Percentiles rank a stretch among this genome's conserved stretches.
These are phyloP conservation scores for Ophiosphaerella herpotricha DNA, from an alignment of 2,329 filamentous ascomycete genomes.

Conservation along the genomic window DNA sequence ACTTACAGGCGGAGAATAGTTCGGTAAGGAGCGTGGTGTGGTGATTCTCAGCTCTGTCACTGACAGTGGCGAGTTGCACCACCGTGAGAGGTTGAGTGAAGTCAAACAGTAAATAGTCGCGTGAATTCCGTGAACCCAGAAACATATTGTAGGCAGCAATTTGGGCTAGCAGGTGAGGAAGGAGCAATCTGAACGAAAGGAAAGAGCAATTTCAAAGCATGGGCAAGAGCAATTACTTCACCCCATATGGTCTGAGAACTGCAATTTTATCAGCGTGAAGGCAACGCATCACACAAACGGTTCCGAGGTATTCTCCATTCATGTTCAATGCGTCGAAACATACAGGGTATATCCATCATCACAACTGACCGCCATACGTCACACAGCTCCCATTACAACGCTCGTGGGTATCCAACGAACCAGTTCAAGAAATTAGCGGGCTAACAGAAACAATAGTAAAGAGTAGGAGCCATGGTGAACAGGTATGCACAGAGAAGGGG, in stretches of 20 bases:
- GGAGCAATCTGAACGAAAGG: not conserved
- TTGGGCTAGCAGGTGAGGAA: not conserved
- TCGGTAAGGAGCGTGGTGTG: not conserved
- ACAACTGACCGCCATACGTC: constrained; percentile 3
- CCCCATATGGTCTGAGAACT: not conserved
- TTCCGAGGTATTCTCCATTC: not conserved
- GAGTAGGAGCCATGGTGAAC: not conserved
- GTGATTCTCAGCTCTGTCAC: too few species aligned
- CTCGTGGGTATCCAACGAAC: constrained; percentile 13
- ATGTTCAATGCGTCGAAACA: constrained; percentile 10
- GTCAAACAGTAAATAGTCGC: too few species aligned
- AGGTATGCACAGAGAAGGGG: constrained; percentile 3
- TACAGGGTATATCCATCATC: constrained; percentile 21
- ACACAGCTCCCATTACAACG: constrained; percentile 4
- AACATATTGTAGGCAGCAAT: not conserved
- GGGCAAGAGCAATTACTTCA: not conserved
- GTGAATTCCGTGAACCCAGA: too few species aligned
- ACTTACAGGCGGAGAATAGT: not conserved
- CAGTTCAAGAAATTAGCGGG: not conserved
- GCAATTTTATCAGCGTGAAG: not conserved
- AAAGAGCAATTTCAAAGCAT: not conserved
- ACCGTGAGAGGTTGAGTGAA: too few species aligned
- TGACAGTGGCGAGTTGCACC: too few species aligned
- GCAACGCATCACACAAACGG: not conserved
- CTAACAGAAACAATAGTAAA: not conserved